These are phyloP conservation scores for Hemisphaericaspora nanyangensis DNA, from an alignment of 805 yeast species.

Conservation along the genomic window DNA sequence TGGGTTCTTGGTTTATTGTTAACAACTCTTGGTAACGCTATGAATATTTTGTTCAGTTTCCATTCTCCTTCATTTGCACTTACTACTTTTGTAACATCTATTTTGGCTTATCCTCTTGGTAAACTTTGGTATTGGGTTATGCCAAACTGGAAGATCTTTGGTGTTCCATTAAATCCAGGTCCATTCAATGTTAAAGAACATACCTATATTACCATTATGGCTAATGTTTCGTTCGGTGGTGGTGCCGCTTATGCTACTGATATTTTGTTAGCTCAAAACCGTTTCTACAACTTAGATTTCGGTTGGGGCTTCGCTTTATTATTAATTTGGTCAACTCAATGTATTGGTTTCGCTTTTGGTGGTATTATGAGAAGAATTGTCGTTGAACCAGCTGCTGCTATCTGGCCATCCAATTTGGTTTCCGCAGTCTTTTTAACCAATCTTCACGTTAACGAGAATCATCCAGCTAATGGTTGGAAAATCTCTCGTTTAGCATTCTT, in stretches of 20 bases:
- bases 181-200: constrained; percentile 64
- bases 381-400: constrained; percentile 60
- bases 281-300: constrained; percentile 42
- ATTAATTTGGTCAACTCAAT: constrained; percentile 50
- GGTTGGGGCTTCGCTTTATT: constrained; percentile 55
- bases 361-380: constrained; percentile 58
- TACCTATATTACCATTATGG: constrained; percentile 50
- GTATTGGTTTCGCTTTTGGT: constrained; percentile 65
- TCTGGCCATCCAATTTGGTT: constrained; percentile 70
- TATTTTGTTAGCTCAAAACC: constrained; percentile 48
- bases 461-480: constrained; percentile 59
- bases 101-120: constrained; percentile 62
- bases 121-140: constrained; percentile 38
- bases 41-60: constrained; percentile 56
- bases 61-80: constrained; percentile 53
- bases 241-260: constrained; percentile 57
- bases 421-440: constrained; percentile 52
- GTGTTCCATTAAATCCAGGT: constrained; percentile 51
- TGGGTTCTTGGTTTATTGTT: constrained; percentile 49
- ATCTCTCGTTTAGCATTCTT: constrained; percentile 52
- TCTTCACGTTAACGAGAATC: constrained; percentile 49
- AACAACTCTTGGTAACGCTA: constrained; percentile 53
- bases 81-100: constrained; percentile 51
- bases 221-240: constrained; percentile 37
- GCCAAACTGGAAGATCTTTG: constrained; percentile 33